Conservation (phyloP, 257 asterid genomes). For the Gentiana straminea region DNA sequence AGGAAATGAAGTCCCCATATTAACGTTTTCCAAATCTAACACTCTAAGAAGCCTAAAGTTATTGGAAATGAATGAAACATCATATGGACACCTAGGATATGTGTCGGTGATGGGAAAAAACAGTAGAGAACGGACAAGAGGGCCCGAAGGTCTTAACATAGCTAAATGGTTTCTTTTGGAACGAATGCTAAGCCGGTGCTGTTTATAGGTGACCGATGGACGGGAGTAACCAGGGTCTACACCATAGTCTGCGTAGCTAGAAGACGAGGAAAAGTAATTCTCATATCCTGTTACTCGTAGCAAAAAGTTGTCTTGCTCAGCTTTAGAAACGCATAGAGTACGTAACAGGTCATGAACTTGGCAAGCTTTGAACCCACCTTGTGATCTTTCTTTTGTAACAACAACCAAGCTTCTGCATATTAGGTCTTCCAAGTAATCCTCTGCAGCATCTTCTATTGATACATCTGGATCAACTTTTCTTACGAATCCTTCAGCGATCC, state of each 20-base stretch:
- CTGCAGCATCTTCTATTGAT: not conserved
- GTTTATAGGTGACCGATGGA: not conserved
- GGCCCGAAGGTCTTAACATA: not conserved
- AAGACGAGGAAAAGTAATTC: not conserved
- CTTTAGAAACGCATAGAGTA: not conserved
- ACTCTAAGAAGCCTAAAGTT: constrained; percentile 1
- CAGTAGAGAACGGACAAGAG: not conserved
- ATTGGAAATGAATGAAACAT: not conserved
- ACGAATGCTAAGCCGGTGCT: not conserved
- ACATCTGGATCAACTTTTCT: not conserved
- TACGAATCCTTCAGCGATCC: constrained; percentile 1
- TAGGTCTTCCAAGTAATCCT: no score
- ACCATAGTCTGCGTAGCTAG: no score
- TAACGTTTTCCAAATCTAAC: not conserved
- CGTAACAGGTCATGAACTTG: not conserved
- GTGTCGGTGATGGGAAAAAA: not conserved
- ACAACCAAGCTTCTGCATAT: no score
- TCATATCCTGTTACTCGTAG: not conserved
- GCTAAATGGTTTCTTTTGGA: not conserved
- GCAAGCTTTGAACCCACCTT: not conserved
- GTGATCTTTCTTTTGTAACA: not conserved
- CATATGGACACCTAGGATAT: not conserved
- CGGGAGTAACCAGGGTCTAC: not conserved
- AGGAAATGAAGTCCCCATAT: no score
- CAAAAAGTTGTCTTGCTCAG: not conserved